These are phyloP conservation scores for Pichia kudriavzevii DNA, from an alignment of 1,139 yeast genomes.

Conservation along the genomic window DNA sequence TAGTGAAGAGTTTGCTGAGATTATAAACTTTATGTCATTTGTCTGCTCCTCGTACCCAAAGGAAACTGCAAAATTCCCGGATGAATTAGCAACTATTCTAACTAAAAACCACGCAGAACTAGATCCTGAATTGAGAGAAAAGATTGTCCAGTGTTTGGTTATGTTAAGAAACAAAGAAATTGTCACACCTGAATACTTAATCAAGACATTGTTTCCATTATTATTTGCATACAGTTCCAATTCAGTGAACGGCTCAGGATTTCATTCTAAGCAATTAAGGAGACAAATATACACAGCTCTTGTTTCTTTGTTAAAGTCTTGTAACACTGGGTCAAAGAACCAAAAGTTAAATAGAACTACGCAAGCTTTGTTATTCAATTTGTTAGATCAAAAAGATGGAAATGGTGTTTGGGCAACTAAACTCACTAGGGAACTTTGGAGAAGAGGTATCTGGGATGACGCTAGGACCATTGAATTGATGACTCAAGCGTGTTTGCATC, in stretches of 20 bases:
- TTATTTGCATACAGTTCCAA: constrained; percentile 49
- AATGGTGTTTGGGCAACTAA: constrained; percentile 94
- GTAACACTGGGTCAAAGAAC: constrained; percentile 78
- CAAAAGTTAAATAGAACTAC: constrained; percentile 83
- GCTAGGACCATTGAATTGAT: constrained; percentile 90
- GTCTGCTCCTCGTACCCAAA: constrained; percentile 86
- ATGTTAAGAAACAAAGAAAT: constrained; percentile 85
- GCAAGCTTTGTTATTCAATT: constrained; percentile 82
- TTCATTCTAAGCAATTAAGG: constrained; percentile 77
- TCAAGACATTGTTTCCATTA: constrained; percentile 84
- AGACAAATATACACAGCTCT: constrained; percentile 75
- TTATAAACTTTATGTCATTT: constrained; percentile 86
- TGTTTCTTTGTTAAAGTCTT: constrained; percentile 68
- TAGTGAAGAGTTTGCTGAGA: constrained; percentile 68
- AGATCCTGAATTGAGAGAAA: constrained; percentile 81
- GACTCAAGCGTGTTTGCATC: constrained; percentile 91
- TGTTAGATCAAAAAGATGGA: constrained; percentile 55
- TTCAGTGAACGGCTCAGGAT: constrained; percentile 38
- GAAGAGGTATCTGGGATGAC: constrained; percentile 98
- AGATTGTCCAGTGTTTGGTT: constrained; percentile 79
- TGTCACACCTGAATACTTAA: constrained; percentile 70
- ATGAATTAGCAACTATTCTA: constrained; percentile 63
- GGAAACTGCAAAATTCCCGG: constrained; percentile 79
- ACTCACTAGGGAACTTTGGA: constrained; percentile 90
- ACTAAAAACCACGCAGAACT: constrained; percentile 71